Base-by-base conservation (phyloP, 2,329 filamentous ascomycete species). In the Neopestalotiopsis sp. region DNA sequence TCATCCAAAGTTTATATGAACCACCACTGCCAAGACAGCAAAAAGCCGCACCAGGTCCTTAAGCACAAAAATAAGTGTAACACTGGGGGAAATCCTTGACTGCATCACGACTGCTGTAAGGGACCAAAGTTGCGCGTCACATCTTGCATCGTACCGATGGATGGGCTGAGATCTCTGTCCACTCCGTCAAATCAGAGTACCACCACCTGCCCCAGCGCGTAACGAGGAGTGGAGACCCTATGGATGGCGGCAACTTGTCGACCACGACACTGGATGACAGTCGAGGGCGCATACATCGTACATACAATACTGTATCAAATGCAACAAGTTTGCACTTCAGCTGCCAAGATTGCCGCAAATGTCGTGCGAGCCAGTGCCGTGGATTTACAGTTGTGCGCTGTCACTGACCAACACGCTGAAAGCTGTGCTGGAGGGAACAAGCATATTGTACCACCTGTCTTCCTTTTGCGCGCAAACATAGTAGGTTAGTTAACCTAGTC, bases 101-200 rank as follows among this genome's bases (percentile, higher is more conserved):
- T 17, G 12, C 9, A 32, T 14, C 61, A 34, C 38, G 53, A 67
- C 6, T 20, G 20, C 65, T 67, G 56, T 20, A 61, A 67, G 65
- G 65, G 17, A 61, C 65, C 53, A 61, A 38, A 49, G 30, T 20
- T 61, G 56, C 24, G 28, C 53, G 38, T 67, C 38, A 59, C 38
- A 67, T 67, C 65, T 67, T 38, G 65, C 65, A 67, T 67, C 24
- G 14, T 59, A 34, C 65, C 53, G 40, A 34, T 53, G 53, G 34
- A 24, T 59, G 32, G 34, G 65, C 65, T 28, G 24, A 61, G 65
- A 67, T 67, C 65, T 67, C 64, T 67, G n/a, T 38, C 30, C 17
- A 24, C n/a, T 24, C 38, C 17, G 40, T 64, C 40, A 64, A 67
- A 67, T 53, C 65, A 67, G 65, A 34, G 53, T 45, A 12, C 38